Evolutionary conservation across 495 filamentous ascomycete species (phyloP).

Genomic region (Aspergillus affinis): DNA sequence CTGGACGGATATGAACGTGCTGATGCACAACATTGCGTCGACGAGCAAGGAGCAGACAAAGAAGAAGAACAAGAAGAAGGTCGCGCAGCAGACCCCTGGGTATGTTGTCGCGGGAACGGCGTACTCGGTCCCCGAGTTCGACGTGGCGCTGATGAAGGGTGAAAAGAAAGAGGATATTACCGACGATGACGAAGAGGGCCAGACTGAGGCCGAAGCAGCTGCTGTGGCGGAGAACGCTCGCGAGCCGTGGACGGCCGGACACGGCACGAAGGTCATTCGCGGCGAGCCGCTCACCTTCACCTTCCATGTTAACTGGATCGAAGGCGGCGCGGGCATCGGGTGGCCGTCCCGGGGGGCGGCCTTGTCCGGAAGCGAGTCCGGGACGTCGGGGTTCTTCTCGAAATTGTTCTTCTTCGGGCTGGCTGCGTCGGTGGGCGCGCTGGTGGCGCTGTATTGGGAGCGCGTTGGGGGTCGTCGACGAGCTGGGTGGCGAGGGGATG

Average conservation of each 20-base stretch:
- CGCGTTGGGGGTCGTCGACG: conserved; percentile 27
- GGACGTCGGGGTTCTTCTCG: conserved; percentile 30
- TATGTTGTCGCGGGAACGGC: conserved; percentile 83
- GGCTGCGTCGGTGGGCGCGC: conserved; percentile 46
- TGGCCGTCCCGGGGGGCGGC: conserved; percentile 41
- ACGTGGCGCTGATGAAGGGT: conserved; percentile 24
- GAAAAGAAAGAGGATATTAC: conserved; percentile 25
- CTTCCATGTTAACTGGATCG: conserved; percentile 85
- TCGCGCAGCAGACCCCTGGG: conserved; percentile 37
- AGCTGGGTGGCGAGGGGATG: conserved; percentile 41
- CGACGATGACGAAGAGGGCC: conserved; percentile 24
- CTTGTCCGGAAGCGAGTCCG: conserved; percentile 35
- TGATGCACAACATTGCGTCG: conserved; percentile 68
- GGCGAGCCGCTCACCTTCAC: conserved; percentile 80
- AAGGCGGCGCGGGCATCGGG: conserved; percentile 57
- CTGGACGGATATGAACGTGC: conserved; percentile 80
- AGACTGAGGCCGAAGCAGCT: conserved; percentile 31
- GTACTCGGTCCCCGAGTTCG: conserved; percentile 77
- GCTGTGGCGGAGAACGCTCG: conserved; percentile 40
- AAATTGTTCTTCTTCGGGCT: conserved; percentile 42
- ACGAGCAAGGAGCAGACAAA: conserved; percentile 21
- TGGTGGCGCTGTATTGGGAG: conserved; percentile 49
- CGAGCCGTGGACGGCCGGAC: conserved; percentile 47
- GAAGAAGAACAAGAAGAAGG: conserved; percentile 24
- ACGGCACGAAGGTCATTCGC: conserved; percentile 70